Conservation (phyloP, 169 alveolate genomes). For the Eimeria sp. region DNA sequence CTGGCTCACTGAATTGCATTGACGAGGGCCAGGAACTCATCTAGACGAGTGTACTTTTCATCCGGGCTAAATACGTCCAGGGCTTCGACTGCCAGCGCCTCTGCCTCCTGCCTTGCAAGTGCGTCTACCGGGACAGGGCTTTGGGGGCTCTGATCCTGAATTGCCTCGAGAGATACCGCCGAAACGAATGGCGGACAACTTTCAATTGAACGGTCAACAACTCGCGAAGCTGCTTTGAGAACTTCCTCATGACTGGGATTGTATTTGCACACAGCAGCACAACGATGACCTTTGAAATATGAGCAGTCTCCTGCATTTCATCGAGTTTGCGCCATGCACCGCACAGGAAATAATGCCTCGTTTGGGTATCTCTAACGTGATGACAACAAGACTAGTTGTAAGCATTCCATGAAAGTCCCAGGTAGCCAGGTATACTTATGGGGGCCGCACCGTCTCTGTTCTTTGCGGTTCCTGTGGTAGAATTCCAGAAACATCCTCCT, state of each 20-base stretch:
- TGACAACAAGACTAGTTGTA: background rate
- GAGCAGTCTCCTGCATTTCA: background rate
- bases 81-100: conserved; percentile 31
- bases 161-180: background rate
- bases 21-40: conserved; percentile 52
- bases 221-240: background rate
- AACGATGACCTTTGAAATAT: background rate
- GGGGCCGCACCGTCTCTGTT: conserved; percentile 47
- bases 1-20: conserved; percentile 50
- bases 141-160: background rate
- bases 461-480: conserved; percentile 25
- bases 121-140: background rate
- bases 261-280: conserved; percentile 4
- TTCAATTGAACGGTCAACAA: background rate
- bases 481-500: conserved; percentile 12
- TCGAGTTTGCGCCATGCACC: background rate
- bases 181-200: conserved; percentile 1
- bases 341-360: background rate
- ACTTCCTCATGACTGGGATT: conserved; percentile 30
- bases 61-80: conserved; percentile 67
- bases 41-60: conserved; percentile 53
- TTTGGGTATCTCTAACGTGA: background rate
- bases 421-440: background rate
- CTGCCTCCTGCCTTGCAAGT: conserved; percentile 32
- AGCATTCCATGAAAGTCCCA: background rate